A percentile compares a stretch with the other conserved stretches of the same genome.
Evolutionary conservation across 1,284 basidiomycete species (phyloP).

Genomic region (Ustilago hordei): DNA sequence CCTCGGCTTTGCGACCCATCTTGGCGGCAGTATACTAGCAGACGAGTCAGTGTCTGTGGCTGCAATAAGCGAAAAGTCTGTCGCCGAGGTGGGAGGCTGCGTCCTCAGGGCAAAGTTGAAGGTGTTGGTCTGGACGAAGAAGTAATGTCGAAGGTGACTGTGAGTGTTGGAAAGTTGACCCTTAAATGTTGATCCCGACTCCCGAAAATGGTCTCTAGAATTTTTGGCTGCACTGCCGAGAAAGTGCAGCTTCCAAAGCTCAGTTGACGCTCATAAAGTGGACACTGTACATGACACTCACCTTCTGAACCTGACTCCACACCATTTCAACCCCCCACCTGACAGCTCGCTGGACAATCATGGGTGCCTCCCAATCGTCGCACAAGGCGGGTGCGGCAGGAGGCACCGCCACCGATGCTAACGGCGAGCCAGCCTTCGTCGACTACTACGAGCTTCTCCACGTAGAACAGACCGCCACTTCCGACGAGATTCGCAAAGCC

Average conservation of each 20-base stretch:
- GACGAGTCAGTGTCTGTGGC: conserved; percentile 13
- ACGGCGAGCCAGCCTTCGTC: conserved; percentile 53
- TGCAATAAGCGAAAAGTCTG: not conserved
- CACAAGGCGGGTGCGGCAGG: conserved; percentile 38
- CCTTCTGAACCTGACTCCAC: not conserved
- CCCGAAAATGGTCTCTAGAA: conserved; percentile 23
- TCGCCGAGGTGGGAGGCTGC: not conserved
- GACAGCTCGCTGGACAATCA: conserved; percentile 6
- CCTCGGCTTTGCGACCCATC: conserved; percentile 74
- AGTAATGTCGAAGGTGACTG: conserved; percentile 1
- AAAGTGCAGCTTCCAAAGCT: conserved; percentile 2
- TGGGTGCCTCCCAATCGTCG: conserved; percentile 55
- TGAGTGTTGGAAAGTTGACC: not conserved
- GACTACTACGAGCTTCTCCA: conserved; percentile 67
- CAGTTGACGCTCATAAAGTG: not conserved
- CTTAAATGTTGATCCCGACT: conserved; percentile 12
- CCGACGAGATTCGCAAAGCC: conserved; percentile 66
- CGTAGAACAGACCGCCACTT: conserved; percentile 60
- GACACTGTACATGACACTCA: conserved; percentile 24
- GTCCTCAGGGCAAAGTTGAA: not conserved
- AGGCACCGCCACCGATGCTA: conserved; percentile 29
- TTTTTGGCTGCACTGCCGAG: conserved; percentile 16
- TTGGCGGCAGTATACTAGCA: conserved; percentile 7
- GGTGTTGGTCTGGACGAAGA: not conserved
- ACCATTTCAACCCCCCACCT: not conserved